phyloP scores from a whole-genome alignment of 805 yeast genomes.

The Hanseniaspora valbyensis region DNA sequence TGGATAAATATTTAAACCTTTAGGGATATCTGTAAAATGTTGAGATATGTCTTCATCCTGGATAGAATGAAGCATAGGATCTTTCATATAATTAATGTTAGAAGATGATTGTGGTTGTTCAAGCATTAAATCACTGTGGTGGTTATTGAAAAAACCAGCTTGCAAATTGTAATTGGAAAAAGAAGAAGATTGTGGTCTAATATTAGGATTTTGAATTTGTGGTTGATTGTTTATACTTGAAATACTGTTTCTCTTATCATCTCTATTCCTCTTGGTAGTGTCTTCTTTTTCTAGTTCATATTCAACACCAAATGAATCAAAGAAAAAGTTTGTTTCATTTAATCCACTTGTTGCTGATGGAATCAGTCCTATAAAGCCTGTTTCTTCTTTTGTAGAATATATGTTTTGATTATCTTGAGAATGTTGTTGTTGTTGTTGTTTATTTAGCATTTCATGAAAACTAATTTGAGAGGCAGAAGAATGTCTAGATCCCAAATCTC shows the following conservation, averaged over 20 bases:
- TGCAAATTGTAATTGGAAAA: conserved; percentile 12
- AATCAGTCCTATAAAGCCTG: conserved; percentile 4
- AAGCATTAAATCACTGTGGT: neutral
- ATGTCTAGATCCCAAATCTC: neutral
- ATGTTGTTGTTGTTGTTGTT: neutral
- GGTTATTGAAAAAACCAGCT: neutral
- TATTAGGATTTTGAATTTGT: neutral
- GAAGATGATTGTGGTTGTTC: neutral
- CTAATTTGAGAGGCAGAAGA: neutral
- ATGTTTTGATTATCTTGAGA: too few species aligned
- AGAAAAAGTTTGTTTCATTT: neutral
- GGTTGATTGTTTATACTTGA: neutral
- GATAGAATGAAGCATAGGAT: neutral
- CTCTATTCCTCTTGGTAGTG: neutral
- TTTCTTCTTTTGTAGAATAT: neutral
- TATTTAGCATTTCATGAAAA: neutral
- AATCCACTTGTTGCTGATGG: neutral
- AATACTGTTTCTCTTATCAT: conserved; percentile 8
- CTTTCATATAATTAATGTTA: neutral
- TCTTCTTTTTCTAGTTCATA: neutral
- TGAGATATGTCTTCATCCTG: neutral
- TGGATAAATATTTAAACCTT: neutral
- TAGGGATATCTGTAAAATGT: neutral
- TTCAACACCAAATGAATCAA: neutral
- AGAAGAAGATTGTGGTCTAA: conserved; percentile 12